Percentiles rank a stretch among this genome's conserved stretches.
phyloP scores from a whole-genome alignment of 495 filamentous ascomycete species.

The Hypoxylon crocopeplum region DNA sequence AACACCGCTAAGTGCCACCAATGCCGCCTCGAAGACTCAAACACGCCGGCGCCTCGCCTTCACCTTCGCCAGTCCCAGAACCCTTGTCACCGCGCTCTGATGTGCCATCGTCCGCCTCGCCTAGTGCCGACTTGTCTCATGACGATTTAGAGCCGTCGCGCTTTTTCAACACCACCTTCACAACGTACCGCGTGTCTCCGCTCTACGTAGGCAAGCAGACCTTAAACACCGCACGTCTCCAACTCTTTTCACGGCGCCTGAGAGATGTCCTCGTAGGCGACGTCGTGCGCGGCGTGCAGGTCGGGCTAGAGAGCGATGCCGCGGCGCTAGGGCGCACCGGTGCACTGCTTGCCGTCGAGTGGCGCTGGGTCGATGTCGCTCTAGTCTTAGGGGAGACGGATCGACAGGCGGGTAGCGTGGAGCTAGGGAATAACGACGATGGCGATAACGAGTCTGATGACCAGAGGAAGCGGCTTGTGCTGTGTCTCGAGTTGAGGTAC shows the following conservation, averaged over 20 bases:
- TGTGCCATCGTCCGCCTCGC: conserved; percentile 10
- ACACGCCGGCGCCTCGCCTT: conserved; percentile 1
- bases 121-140: conserved; percentile 5
- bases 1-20: conserved; percentile 26
- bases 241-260: conserved; percentile 45
- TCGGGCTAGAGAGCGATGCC: conserved; percentile 42
- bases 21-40: conserved; percentile 37
- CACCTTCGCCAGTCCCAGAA: conserved; percentile 7
- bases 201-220: conserved; percentile 46
- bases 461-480: conserved; percentile 14
- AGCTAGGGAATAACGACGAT: conserved; percentile 16
- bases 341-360: conserved; percentile 45
- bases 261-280: conserved; percentile 55
- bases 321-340: conserved; percentile 46
- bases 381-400: conserved; percentile 6
- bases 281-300: conserved; percentile 56
- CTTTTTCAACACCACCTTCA: conserved; percentile 59
- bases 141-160: conserved; percentile 27
- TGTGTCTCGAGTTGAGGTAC: conserved; percentile 48
- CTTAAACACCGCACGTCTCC: conserved; percentile 37
- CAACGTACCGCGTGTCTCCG: conserved; percentile 53
- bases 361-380: conserved; percentile 30
- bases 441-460: neutral
- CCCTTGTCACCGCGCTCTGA: conserved; percentile 12
- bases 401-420: conserved; percentile 9